Base-by-base conservation (phyloP, 2,329 filamentous ascomycete species). In the Aspergillus ibericus region DNA sequence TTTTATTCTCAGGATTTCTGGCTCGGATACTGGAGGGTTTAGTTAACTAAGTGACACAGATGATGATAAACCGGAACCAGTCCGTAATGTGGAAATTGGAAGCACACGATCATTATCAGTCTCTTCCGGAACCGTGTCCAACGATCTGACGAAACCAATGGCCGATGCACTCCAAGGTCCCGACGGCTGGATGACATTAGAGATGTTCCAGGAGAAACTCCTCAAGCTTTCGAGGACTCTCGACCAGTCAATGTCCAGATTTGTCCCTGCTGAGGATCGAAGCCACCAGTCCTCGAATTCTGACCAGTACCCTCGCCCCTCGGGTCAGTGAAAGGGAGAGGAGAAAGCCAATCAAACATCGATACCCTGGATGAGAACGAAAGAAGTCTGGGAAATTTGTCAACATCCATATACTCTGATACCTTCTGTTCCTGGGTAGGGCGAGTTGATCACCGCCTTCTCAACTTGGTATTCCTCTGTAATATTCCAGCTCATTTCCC, bases 41-140 rank as follows among this genome's bases (percentile, higher is more conserved):
- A 15, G 34, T 59, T 61, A 57, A 65, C 58, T 50, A 51, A 16
- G 35, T 10, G 8, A 44, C 52, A 46, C 46, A 66, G 65, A 69
- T 54, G 68, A 66, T 34, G 66, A 63, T 46, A 64, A 64, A 7
- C 56, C 70, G 58, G 66, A 71, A 52, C 63, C 63, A 12, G 56
- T 68, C 12, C 68, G 63, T 10, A 66, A 70, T 52, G 59, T 68
- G 13, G 65, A 70, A 35, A 60, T 69, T n/a, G 67, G 70, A 49
- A 69, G 72, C 29, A 58, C 58, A 7, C 62, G 62, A 5, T 59
- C 65, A 16, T 65, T 70, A 51, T 57, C 65, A 10, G 53, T 56
- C 15, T 62, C 64, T 15, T 55, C 44, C 44, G 44, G 25, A 4
- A 48, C 59, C 53, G 60, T 59, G 44, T 48, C 63, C 52, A 57